Percentiles rank a stretch among this genome's conserved stretches.
Conservation (phyloP, 306 rosid species). For the Lotus japonicus region DNA sequence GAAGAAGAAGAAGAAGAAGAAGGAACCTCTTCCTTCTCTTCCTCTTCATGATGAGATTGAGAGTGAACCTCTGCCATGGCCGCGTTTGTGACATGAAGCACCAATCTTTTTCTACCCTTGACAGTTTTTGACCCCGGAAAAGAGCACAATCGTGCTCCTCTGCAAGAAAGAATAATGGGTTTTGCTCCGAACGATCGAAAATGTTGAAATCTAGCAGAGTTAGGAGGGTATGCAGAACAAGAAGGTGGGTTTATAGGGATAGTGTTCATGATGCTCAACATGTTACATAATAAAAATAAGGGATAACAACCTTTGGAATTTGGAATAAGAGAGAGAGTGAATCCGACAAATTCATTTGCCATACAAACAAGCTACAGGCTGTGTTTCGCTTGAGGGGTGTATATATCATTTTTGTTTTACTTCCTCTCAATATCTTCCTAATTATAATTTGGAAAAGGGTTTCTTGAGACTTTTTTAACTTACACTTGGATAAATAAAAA, state of each 20-base stretch:
- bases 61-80: slow-evolving; percentile 39
- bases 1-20: no score
- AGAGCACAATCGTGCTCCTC: slow-evolving; percentile 22
- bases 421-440: no score
- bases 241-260: slow-evolving; percentile 51
- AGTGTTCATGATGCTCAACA: slow-evolving; percentile 30
- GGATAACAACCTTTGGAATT: no score
- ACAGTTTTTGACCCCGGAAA: slow-evolving; percentile 10
- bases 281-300: no score
- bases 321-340: no score
- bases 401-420: no score
- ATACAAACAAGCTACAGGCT: no score
- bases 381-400: no score
- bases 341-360: no score
- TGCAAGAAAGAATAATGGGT: slow-evolving; percentile 33
- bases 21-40: slow-evolving; percentile 48
- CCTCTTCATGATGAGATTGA: slow-evolving; percentile 30
- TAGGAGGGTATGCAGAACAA: neutral
- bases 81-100: slow-evolving; percentile 42
- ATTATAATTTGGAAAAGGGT: no score
- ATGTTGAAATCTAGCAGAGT: slow-evolving; percentile 12
- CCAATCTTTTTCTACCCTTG: slow-evolving; percentile 25
- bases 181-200: slow-evolving; percentile 26
- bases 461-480: no score
- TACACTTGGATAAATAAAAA: no score